Percentiles rank a stretch among this genome's conserved stretches.
phyloP scores from a whole-genome alignment of 306 rosid genomes.

The Cyclanthera cordifolia region DNA sequence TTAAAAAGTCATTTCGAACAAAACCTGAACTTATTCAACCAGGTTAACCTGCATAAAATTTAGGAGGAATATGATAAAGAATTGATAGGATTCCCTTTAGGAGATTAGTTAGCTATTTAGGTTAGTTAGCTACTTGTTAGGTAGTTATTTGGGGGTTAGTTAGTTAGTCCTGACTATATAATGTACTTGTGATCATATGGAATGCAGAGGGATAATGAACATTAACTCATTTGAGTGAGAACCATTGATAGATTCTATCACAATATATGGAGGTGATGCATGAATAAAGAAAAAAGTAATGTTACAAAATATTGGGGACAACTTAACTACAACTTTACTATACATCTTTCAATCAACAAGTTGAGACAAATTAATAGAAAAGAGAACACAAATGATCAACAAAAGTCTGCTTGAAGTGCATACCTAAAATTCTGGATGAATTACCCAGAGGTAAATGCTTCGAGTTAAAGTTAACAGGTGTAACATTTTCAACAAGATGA shows the following conservation, averaged over 20 bases:
- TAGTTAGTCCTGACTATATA: too few relatives aligned
- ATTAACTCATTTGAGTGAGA: too few relatives aligned
- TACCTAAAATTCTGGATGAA: constrained; percentile 35
- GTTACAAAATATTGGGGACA: background rate
- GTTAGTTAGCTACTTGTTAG: too few relatives aligned
- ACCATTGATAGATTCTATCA: too few relatives aligned
- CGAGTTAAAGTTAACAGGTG: constrained; percentile 22
- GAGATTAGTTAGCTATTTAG: too few relatives aligned
- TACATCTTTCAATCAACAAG: background rate
- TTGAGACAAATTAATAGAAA: background rate
- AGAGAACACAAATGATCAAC: background rate
- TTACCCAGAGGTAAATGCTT: constrained; percentile 24
- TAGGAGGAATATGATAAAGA: constrained; percentile 3
- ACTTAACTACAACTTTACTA: background rate
- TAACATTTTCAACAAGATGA: constrained; percentile 17
- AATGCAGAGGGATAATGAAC: too few relatives aligned
- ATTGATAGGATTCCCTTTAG: too few relatives aligned
- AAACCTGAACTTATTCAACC: background rate
- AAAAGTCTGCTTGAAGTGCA: constrained; percentile 12
- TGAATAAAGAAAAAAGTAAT: background rate
- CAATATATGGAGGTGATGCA: background rate
- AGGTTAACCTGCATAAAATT: background rate
- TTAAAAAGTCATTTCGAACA: too few relatives aligned
- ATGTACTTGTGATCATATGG: too few relatives aligned
- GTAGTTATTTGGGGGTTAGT: too few relatives aligned